phyloP scores from a whole-genome alignment of 441 rosid species.

The Populus tomentosa region DNA sequence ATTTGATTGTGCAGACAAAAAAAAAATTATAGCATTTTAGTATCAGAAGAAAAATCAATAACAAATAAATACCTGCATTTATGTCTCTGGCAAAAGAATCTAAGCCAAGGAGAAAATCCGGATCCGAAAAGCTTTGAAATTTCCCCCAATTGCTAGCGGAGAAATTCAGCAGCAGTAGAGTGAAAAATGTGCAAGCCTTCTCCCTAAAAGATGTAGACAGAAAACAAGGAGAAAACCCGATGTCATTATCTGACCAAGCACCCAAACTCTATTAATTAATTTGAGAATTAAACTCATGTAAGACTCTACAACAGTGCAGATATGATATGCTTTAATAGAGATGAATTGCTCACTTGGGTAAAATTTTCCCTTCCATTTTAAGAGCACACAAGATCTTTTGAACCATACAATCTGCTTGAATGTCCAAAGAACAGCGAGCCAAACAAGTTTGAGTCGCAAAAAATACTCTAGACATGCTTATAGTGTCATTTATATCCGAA shows the following conservation, averaged over 20 bases:
- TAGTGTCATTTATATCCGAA: too few species aligned
- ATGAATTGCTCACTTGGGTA: conserved; percentile 10
- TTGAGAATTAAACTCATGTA: too few species aligned
- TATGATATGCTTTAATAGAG: too few species aligned
- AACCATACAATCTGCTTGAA: conserved; percentile 36
- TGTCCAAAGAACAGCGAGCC: conserved; percentile 36
- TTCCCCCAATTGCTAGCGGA: conserved; percentile 25
- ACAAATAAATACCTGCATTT: neutral
- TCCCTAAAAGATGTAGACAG: conserved; percentile 30
- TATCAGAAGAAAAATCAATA: too few species aligned
- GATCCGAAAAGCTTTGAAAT: conserved; percentile 20
- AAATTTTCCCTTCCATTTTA: conserved; percentile 52
- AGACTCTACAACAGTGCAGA: too few species aligned
- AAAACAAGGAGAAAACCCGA: too few species aligned
- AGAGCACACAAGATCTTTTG: conserved; percentile 43
- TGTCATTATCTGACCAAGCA: too few species aligned
- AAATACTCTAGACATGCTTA: too few species aligned
- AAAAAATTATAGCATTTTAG: too few species aligned
- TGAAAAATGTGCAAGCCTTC: conserved; percentile 62
- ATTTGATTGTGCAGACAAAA: too few species aligned
- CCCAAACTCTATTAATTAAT: too few species aligned
- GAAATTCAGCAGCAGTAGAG: conserved; percentile 58
- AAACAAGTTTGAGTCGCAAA: conserved; percentile 24
- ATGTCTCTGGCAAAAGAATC: conserved; percentile 50
- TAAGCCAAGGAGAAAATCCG: conserved; percentile 30